Evolutionary conservation across 208 protist genomes (phyloP).

Genomic region (Wallacemonas sp.): DNA sequence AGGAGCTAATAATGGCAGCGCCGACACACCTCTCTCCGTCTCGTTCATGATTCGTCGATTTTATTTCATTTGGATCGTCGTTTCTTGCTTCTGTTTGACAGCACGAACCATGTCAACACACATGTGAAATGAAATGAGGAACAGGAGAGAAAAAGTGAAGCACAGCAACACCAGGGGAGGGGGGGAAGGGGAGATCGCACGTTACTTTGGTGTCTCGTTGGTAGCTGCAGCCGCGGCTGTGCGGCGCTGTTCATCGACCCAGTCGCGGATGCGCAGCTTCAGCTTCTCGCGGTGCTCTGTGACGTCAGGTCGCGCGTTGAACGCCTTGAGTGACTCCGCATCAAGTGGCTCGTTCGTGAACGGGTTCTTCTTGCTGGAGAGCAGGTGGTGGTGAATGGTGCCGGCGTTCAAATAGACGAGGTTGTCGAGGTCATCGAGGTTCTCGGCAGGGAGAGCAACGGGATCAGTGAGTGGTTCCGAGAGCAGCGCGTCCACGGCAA

Average conservation of each 20-base stretch:
- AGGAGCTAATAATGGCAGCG: too few relatives aligned
- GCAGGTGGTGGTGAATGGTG: slow-evolving; percentile 83
- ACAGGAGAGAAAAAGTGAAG: too few relatives aligned
- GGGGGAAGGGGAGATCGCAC: too few relatives aligned
- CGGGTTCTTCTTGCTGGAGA: slow-evolving; percentile 87
- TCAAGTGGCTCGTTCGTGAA: slow-evolving; percentile 91
- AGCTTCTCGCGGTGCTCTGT: slow-evolving; percentile 44
- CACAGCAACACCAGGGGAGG: too few relatives aligned
- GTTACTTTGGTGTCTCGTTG: too few relatives aligned
- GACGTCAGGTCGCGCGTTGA: slow-evolving; percentile 78
- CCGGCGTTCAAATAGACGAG: slow-evolving; percentile 83
- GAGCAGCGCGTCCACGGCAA: slow-evolving; percentile 78
- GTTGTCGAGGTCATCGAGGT: slow-evolving; percentile 72
- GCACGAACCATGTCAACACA: too few relatives aligned
- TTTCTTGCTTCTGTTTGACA: too few relatives aligned
- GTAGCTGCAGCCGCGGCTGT: too few relatives aligned
- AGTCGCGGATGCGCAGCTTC: slow-evolving; percentile 59
- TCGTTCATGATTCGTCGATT: too few relatives aligned
- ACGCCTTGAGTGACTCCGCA: slow-evolving; percentile 77
- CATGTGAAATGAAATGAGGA: too few relatives aligned
- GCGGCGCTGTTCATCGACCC: slow-evolving; percentile 36
- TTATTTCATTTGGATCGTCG: too few relatives aligned
- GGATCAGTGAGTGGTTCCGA: slow-evolving; percentile 79
- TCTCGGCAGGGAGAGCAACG: slow-evolving; percentile 76
- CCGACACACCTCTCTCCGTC: too few relatives aligned